These are phyloP conservation scores for Aspergillus vadensis DNA, from an alignment of 2,329 filamentous ascomycete species.

Conservation along the genomic window DNA sequence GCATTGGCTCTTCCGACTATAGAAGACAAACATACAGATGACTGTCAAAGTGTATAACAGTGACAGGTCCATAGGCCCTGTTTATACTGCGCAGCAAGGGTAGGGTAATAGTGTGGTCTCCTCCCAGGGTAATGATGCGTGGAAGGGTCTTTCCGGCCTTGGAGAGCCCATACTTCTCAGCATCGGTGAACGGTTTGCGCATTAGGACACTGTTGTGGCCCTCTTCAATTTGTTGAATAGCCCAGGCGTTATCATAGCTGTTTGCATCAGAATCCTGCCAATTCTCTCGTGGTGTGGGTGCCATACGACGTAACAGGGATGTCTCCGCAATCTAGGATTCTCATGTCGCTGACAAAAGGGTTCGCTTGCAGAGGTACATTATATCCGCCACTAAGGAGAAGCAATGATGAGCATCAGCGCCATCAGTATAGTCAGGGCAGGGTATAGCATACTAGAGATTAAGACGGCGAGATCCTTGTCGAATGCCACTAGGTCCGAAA, in stretches of 20 bases:
- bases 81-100: conserved; percentile 59
- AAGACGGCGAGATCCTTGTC: conserved; percentile 80
- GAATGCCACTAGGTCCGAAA: conserved; percentile 81
- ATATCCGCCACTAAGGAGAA: conserved; percentile 73
- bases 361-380: conserved; percentile 80
- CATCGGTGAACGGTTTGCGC: conserved; percentile 69
- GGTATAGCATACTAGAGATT: conserved; percentile 77
- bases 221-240: conserved; percentile 81
- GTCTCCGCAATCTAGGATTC: conserved; percentile 78
- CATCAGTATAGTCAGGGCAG: conserved; percentile 20
- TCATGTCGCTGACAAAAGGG: conserved; percentile 80
- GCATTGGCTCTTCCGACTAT: not conserved
- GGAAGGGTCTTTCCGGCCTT: conserved; percentile 75
- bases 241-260: conserved; percentile 80
- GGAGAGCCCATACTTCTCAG: conserved; percentile 66
- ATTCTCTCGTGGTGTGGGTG: too few relatives aligned
- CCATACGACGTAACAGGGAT: conserved; percentile 80
- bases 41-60: conserved; percentile 65
- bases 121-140: conserved; percentile 72
- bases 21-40: conserved; percentile 49
- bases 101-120: conserved; percentile 50
- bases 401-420: conserved; percentile 45
- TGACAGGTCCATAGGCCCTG: conserved; percentile 68
- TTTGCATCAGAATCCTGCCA: not conserved
- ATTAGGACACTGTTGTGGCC: conserved; percentile 76